phyloP scores from a whole-genome alignment of 192 early-diverging fungal genomes.

The Spizellomyces punctatus region DNA sequence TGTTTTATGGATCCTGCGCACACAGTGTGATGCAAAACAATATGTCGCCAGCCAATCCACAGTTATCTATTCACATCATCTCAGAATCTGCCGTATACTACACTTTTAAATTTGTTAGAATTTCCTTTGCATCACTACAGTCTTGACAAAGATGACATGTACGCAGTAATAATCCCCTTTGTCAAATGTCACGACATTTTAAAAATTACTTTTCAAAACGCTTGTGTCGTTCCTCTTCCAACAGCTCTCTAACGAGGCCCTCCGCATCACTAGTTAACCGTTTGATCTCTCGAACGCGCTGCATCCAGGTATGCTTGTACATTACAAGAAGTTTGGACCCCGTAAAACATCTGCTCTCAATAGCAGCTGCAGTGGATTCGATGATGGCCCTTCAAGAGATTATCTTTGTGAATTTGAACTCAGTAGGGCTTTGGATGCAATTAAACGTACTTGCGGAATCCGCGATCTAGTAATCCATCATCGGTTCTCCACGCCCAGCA shows the following conservation, averaged over 20 bases:
- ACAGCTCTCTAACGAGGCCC: neutral
- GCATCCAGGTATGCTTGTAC: slow-evolving; percentile 17
- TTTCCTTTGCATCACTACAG: too few relatives aligned
- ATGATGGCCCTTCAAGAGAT: neutral
- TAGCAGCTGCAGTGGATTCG: neutral
- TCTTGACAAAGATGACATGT: too few relatives aligned
- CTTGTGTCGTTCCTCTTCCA: neutral
- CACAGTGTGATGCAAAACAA: too few relatives aligned
- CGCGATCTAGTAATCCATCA: neutral
- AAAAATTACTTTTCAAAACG: neutral
- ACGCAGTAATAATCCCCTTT: too few relatives aligned
- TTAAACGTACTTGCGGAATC: neutral
- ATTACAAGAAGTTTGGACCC: neutral
- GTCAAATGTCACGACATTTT: too few relatives aligned
- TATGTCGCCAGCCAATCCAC: too few relatives aligned
- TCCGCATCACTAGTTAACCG: neutral
- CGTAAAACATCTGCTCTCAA: slow-evolving; percentile 6
- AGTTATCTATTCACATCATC: too few relatives aligned
- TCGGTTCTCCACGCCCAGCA: neutral
- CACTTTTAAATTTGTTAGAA: too few relatives aligned
- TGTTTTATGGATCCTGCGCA: too few relatives aligned
- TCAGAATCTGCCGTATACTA: too few relatives aligned
- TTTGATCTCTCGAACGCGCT: slow-evolving; percentile 3
- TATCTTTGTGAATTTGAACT: neutral
- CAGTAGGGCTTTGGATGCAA: neutral